Base-by-base conservation (phyloP, 1,139 yeast species). In the Candida gigantensis region DNA sequence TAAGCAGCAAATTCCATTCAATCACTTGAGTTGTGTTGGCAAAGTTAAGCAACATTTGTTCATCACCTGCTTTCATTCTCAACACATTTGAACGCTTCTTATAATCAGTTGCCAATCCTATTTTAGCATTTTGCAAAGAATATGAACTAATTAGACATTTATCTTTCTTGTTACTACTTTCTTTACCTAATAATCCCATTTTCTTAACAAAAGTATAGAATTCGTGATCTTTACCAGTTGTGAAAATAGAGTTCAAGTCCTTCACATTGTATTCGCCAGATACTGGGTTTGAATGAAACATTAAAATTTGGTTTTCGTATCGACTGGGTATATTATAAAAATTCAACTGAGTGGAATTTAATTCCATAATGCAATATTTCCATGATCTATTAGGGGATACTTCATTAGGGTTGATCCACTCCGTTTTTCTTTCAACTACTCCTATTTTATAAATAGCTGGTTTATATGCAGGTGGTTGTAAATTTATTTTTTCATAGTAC, bases 311-410 rank as follows among this genome's bases (percentile, higher is more conserved):
- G 51, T 56, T 43, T 46, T 68, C 72, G 39, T 71, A 34, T 36
- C 55, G 50, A 27, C 52, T 51, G 1, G 76, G 75, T 4, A 71
- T 57, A 7, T 50, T 44, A 53, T 84, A 84, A 36, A 84, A 66
- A 55, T 84, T 84, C 24, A 84, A 55, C 58, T 84, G 92, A 1
- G 92, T 84, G 2, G 87, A 80, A 58, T 84, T 84, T 24, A 84
- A 60, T 51, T 84, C 92, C 60, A 83, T 63, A 6, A 84, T 65
- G 21, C 70, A 67, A 35, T 72, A 66, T 50, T 68, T 77, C 92
- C 92, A 84, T n/a, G 74, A 70, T 45, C 88, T 60, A 7, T 70
- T 57, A 1, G 79, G 70, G 0, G 86, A 71, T 4, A 79, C 68
- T 47, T 81, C 86, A 50, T 75, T 80, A 0, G 90, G 90, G 4